phyloP scores from a whole-genome alignment of 257 asterid genomes.

The Ligustrum vulgare region DNA sequence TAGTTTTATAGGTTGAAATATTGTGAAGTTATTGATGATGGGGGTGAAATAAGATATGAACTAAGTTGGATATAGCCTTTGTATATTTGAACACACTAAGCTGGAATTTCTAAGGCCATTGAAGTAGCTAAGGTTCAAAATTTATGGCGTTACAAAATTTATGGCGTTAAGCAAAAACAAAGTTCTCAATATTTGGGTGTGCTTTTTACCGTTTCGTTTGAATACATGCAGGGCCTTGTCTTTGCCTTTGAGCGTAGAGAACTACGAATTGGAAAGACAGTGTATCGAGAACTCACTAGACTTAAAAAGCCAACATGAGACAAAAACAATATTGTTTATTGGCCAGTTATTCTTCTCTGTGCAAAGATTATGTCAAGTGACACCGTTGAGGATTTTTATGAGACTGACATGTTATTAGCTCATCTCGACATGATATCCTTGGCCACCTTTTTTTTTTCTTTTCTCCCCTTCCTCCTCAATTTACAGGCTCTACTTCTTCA shows the following conservation, averaged over 20 bases:
- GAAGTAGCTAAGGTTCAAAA: constrained; percentile 62
- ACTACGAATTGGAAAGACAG: constrained; percentile 70
- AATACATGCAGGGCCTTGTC: constrained; percentile 52
- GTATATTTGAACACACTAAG: constrained; percentile 51
- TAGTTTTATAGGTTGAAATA: too few species aligned
- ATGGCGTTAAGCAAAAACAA: constrained; percentile 1
- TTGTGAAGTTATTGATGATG: too few species aligned
- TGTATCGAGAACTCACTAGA: constrained; percentile 90
- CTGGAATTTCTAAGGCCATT: constrained; percentile 61
- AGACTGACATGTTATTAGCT: constrained; percentile 67
- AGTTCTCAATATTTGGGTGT: not conserved
- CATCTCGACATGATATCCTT: constrained; percentile 97
- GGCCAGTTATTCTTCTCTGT: constrained; percentile 89
- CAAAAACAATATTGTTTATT: constrained; percentile 72
- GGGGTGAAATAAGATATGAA: too few species aligned
- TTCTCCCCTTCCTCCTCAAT: not conserved
- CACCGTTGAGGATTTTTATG: constrained; percentile 87
- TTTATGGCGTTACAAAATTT: too few species aligned
- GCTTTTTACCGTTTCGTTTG: constrained; percentile 29
- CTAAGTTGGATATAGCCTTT: too few species aligned
- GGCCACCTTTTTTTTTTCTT: too few species aligned
- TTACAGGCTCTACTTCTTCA: not conserved
- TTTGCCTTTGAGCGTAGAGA: constrained; percentile 70
- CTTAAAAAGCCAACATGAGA: constrained; percentile 67
- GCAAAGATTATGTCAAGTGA: constrained; percentile 94